Base-by-base conservation (phyloP, 139 green algal species). In the Coelastrella sp. region DNA sequence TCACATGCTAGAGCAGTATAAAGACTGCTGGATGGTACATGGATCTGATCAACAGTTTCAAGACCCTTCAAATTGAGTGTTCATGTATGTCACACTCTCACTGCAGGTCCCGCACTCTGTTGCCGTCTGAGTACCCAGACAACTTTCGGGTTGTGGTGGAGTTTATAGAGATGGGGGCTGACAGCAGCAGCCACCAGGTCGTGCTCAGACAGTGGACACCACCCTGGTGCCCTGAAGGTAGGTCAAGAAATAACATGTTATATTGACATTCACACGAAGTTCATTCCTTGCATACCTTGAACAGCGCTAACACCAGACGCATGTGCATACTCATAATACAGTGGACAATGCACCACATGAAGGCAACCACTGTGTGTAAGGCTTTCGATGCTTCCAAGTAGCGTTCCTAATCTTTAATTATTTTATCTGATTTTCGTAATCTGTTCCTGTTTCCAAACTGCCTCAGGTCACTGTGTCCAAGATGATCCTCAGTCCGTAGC, bases 201-300 rank as follows among this genome's bases (percentile, higher is more conserved):
- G 6, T 57, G 79, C 20, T 85, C 57, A 58, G 79, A 27, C 49
- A 85, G 20, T 85, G 79, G 79, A 73, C 79, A 17, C 79, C 79
- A 56, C 8, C 8, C 20, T 85, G 79, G 79, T 56, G 17, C 10
- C 75, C 75, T n/a, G 25, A 57, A 61, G 25, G 75, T 82, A 57
- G 19, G 25, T 22, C 63, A 70, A 19, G 72, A 27, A 25, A 78
- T 25, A 6, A 78, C n/a, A 27, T 78, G 72, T 78, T 24, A 4
- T 11, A 4, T 24, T 78, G 72, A 78, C 20, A 78, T 49, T 8
- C 15, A 24, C 72, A 78, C 72, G 12, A 78, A 35, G 19, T 24
- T 78, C 11, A 78, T 27, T 27, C 12, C 72, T 78, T 15, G n/a
- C n/a, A n/a, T n/a, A n/a, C n/a, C 3, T 49, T 49, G 35, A 49